phyloP scores from a whole-genome alignment of 495 filamentous ascomycete genomes.

The Neurospora intermedia region DNA sequence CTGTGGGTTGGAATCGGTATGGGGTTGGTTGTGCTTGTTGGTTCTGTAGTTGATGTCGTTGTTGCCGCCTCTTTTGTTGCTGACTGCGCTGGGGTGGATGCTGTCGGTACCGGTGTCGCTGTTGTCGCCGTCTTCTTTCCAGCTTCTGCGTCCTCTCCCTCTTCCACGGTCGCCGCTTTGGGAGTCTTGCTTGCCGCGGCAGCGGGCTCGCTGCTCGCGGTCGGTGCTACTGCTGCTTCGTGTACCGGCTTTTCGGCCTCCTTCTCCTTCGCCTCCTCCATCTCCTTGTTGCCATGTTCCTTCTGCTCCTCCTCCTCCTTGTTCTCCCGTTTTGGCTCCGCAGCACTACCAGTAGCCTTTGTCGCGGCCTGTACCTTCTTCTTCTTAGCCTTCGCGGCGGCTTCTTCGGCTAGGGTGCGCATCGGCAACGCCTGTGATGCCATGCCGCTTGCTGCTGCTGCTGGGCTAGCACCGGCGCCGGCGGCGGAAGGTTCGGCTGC shows the following conservation, averaged over 20 bases:
- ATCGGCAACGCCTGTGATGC: constrained; percentile 37
- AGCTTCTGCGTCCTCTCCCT: neutral
- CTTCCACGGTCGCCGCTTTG: neutral
- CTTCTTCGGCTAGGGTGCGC: constrained; percentile 57
- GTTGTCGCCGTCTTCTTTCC: neutral
- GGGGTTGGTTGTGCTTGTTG: neutral
- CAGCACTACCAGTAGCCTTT: constrained; percentile 25
- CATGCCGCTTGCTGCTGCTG: constrained; percentile 9
- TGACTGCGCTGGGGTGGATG: neutral
- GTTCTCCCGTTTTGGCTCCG: constrained; percentile 13
- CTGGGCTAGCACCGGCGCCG: constrained; percentile 25
- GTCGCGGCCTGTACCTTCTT: constrained; percentile 32
- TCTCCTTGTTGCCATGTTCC: neutral
- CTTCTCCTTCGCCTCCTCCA: neutral
- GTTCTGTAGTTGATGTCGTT: neutral
- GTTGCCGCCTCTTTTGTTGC: neutral
- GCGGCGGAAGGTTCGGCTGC: constrained; percentile 20
- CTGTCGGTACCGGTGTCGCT: neutral
- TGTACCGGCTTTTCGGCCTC: neutral
- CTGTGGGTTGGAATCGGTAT: neutral
- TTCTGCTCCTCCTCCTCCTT: constrained; percentile 1
- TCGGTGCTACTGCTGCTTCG: neutral
- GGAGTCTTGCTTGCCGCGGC: neutral
- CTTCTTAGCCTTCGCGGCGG: constrained; percentile 53
- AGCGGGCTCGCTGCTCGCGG: neutral